Evolutionary conservation across 2,329 filamentous ascomycete genomes (phyloP), one percentile per base, ranked within the genome.

Genomic region (Curvularia spicifera): DNA sequence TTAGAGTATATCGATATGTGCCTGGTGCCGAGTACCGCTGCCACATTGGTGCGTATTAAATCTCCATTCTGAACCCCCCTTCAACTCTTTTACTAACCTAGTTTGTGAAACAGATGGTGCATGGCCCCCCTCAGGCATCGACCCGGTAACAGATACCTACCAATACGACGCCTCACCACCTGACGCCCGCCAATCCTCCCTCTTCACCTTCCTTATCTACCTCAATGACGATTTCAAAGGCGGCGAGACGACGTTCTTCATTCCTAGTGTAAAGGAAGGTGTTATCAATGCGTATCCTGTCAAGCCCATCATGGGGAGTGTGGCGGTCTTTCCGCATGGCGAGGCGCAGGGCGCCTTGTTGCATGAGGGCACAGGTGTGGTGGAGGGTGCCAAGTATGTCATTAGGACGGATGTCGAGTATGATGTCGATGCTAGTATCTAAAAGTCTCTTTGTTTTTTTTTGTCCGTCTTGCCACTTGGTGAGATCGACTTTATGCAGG

Each of bases 331-430:
- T 61, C 88, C 89, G 0, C 89, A 91, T 55, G 89, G 88, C 0
- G 88, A 91, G 64, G 83, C 85, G 0, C 83, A 83, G 40, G 87
- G 87, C 0, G 87, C 87, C 5, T 71, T 90, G 53, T 67, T 91
- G 57, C 89, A 91, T 65, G 89, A 91, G 69, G 89, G 89, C 0
- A 90, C 89, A 0, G 88, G 89, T 0, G 89, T 91, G 0, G 80
- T 82, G n/a, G 85, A 84, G 65, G 87, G 86, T 0, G 85, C 86
- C 0, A 85, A 85, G 72, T 91, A 91, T 69, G 86, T 91, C 1
- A 90, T 91, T 44, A 76, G 89, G 55, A 90, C 88, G 0, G 89
- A 91, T 71, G 85, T 91, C 4, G 84, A 89, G 72, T 91, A 90
- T 63, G 88, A 91, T 72, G 78, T 90, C 18, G 48, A 56, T 29